phyloP scores from a whole-genome alignment of 768 basidiomycete species.

The Collybia sp. region DNA sequence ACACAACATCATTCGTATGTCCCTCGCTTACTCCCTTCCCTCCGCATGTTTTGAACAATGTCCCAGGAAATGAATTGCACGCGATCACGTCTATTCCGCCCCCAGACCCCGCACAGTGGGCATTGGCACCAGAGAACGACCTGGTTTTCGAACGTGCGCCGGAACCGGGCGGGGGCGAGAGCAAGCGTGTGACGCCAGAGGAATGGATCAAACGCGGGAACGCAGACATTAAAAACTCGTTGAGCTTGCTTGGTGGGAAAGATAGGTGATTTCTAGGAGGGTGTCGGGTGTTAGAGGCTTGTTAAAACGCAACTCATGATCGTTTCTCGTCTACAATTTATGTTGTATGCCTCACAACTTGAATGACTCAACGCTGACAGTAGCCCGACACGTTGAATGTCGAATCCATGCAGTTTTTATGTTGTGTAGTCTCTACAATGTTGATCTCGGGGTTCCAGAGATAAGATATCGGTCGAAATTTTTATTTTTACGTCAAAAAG shows the following conservation, averaged over 20 bases:
- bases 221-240: constrained; percentile 35
- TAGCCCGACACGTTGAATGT: too few species aligned
- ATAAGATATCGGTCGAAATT: too few species aligned
- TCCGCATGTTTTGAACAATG: constrained; percentile 2
- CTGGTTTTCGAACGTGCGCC: constrained; percentile 32
- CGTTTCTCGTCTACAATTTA: too few species aligned
- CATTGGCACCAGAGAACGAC: constrained; percentile 56
- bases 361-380: too few species aligned
- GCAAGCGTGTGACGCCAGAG: constrained; percentile 43
- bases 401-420: too few species aligned
- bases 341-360: too few species aligned
- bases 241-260: constrained; percentile 15
- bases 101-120: constrained; percentile 58
- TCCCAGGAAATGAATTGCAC: constrained; percentile 51
- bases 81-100: constrained; percentile 58
- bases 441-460: too few species aligned
- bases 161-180: constrained; percentile 16
- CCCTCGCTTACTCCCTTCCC: constrained; percentile 1
- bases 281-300: neutral
- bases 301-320: neutral
- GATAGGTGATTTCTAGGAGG: neutral
- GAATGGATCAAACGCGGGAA: constrained; percentile 55
- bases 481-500: too few species aligned
- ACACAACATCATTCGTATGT: constrained; percentile 59
- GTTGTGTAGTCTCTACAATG: too few species aligned